These are phyloP conservation scores for Syzygium oleosum DNA, from an alignment of 345 rosid genomes.

Conservation along the genomic window DNA sequence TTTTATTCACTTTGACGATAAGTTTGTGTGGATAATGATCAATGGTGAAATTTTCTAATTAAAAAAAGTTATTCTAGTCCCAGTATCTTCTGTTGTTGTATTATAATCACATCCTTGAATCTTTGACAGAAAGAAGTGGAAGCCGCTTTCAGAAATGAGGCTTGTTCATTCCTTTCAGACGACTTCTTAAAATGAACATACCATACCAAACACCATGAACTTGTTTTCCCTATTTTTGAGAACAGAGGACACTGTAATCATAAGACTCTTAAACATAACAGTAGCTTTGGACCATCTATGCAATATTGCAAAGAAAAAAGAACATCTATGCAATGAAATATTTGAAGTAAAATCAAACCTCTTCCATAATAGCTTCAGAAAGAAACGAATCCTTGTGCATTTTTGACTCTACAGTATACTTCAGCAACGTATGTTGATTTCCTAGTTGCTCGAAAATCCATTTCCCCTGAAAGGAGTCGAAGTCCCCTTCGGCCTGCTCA, in stretches of 20 bases:
- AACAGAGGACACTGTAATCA: neutral
- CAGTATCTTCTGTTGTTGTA: neutral
- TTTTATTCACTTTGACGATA: neutral
- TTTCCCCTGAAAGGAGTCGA: slow-evolving; percentile 83
- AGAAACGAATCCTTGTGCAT: slow-evolving; percentile 82
- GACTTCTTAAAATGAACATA: neutral
- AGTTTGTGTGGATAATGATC: neutral
- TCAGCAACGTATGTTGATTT: slow-evolving; percentile 79
- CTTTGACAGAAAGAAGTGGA: neutral
- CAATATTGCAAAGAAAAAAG: neutral
- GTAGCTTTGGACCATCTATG: neutral
- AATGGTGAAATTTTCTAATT: neutral
- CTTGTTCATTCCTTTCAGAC: neutral
- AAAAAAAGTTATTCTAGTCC: neutral
- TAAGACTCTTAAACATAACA: neutral
- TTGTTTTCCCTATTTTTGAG: neutral
- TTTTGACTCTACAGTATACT: slow-evolving; percentile 86
- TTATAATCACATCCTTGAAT: neutral
- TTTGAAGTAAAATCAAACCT: slow-evolving; percentile 31
- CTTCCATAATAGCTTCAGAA: slow-evolving; percentile 98
- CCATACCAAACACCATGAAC: neutral
- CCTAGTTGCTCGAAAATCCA: slow-evolving; percentile 92
- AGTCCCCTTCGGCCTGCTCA: slow-evolving; percentile 95
- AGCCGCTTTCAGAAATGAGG: neutral
- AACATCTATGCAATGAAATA: neutral